phyloP scores from a whole-genome alignment of 768 basidiomycete species.

The Pisolithus orientalis region DNA sequence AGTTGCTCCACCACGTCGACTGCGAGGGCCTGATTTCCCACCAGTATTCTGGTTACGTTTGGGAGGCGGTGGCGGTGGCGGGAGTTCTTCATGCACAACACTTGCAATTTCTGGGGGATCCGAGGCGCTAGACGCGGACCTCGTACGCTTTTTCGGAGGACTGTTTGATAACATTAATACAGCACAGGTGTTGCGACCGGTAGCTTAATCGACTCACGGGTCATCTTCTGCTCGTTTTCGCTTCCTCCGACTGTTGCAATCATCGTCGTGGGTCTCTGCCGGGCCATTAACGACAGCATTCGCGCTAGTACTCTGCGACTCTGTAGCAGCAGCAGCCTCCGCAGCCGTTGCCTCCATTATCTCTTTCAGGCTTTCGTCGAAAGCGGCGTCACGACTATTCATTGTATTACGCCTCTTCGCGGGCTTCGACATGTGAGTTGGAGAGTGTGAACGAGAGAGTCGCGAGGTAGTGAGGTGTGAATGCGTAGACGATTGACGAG shows the following conservation, averaged over 20 bases:
- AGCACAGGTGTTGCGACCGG: neutral
- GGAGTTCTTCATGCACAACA: constrained; percentile 35
- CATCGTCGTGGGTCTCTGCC: constrained; percentile 43
- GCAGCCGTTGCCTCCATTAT: constrained; percentile 69
- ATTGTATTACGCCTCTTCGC: constrained; percentile 92
- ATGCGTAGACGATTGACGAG: constrained; percentile 58
- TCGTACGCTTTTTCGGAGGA: constrained; percentile 60
- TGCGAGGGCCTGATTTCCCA: constrained; percentile 25
- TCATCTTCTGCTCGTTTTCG: constrained; percentile 75
- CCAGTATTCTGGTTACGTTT: constrained; percentile 17
- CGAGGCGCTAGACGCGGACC: constrained; percentile 69
- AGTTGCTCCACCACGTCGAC: constrained; percentile 23
- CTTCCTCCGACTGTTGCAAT: constrained; percentile 51
- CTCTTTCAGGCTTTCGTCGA: constrained; percentile 82
- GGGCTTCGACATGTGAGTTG: constrained; percentile 51
- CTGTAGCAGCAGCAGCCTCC: constrained; percentile 53
- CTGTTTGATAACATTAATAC: constrained; percentile 26
- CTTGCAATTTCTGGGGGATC: constrained; percentile 43
- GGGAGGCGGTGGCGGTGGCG: constrained; percentile 25
- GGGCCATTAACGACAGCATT: constrained; percentile 37
- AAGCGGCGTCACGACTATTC: constrained; percentile 94
- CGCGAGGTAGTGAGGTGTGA: constrained; percentile 57
- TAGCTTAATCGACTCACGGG: constrained; percentile 37
- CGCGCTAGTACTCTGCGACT: constrained; percentile 28
- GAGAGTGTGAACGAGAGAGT: constrained; percentile 72